Evolutionary conservation across 2,329 filamentous ascomycete genomes (phyloP).

Genomic region (Fusarium redolens): DNA sequence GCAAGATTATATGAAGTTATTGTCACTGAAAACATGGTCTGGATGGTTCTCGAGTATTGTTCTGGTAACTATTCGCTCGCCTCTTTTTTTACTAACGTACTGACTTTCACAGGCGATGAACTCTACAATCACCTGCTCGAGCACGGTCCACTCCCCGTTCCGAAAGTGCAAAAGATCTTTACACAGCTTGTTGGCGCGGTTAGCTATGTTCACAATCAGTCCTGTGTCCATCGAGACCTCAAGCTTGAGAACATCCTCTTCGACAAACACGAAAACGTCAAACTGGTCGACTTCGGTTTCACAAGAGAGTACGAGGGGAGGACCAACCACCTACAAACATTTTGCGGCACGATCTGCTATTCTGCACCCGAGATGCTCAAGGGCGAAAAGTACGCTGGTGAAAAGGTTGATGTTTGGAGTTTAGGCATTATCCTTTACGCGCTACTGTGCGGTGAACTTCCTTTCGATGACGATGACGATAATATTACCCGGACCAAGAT

Average conservation of each 20-base stretch:
- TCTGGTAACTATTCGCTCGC: constrained; percentile 68
- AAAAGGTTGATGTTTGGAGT: constrained; percentile 98
- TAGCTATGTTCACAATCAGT: constrained; percentile 92
- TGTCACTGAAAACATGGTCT: constrained; percentile 93
- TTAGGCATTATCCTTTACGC: constrained; percentile 87
- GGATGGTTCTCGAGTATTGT: constrained; percentile 97
- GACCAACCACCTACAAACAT: constrained; percentile 93
- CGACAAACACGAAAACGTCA: constrained; percentile 97
- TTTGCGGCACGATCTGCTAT: constrained; percentile 97
- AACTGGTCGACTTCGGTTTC: constrained; percentile 97
- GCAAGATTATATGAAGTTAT: constrained; percentile 97
- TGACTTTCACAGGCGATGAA: constrained; percentile 79
- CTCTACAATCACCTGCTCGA: constrained; percentile 95
- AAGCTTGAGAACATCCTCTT: constrained; percentile 93
- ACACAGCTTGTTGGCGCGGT: constrained; percentile 95
- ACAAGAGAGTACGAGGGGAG: constrained; percentile 97
- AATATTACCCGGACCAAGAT: constrained; percentile 87
- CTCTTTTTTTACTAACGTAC: not conserved
- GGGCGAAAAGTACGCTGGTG: constrained; percentile 96
- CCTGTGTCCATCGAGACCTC: constrained; percentile 94
- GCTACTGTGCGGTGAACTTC: constrained; percentile 84
- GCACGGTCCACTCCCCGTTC: constrained; percentile 83
- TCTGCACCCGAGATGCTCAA: constrained; percentile 98
- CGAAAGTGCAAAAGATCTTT: constrained; percentile 95
- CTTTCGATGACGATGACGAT: constrained; percentile 97